phyloP scores from a whole-genome alignment of 1,139 yeast species.

The Diutina pseudorugosa region DNA sequence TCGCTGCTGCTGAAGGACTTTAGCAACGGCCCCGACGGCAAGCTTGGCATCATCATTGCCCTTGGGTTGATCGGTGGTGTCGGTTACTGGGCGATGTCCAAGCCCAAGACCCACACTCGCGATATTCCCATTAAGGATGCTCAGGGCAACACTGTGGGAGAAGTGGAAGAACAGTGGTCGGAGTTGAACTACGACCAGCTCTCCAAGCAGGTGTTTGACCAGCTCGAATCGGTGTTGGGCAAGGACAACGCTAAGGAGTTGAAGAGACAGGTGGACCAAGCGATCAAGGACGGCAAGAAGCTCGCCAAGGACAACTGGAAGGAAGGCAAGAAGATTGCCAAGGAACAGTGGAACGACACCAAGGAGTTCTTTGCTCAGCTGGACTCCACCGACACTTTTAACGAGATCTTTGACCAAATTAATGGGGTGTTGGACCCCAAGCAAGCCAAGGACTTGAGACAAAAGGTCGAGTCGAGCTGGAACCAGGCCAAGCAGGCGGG shows the following conservation, averaged over 20 bases:
- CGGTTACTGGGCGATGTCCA: background rate
- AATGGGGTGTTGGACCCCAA: background rate
- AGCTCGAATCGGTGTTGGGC: background rate
- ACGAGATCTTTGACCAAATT: background rate
- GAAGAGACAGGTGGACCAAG: background rate
- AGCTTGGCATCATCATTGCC: background rate
- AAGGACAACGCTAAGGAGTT: background rate
- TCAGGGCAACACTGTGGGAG: background rate
- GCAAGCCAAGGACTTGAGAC: slow-evolving; percentile 1
- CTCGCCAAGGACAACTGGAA: background rate
- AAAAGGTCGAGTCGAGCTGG: background rate
- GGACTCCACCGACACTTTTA: background rate
- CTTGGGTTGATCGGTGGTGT: background rate
- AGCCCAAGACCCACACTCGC: background rate
- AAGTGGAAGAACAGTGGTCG: background rate
- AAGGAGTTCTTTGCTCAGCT: background rate
- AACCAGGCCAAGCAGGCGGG: background rate
- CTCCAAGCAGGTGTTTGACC: background rate
- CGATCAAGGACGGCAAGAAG: background rate
- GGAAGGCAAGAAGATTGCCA: background rate
- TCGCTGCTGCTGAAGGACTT: background rate
- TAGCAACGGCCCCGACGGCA: background rate
- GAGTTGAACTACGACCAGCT: background rate
- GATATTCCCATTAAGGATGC: background rate
- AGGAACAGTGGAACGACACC: background rate